phyloP scores from a whole-genome alignment of 192 early-diverging fungal species.

The Linnemannia elongata region DNA sequence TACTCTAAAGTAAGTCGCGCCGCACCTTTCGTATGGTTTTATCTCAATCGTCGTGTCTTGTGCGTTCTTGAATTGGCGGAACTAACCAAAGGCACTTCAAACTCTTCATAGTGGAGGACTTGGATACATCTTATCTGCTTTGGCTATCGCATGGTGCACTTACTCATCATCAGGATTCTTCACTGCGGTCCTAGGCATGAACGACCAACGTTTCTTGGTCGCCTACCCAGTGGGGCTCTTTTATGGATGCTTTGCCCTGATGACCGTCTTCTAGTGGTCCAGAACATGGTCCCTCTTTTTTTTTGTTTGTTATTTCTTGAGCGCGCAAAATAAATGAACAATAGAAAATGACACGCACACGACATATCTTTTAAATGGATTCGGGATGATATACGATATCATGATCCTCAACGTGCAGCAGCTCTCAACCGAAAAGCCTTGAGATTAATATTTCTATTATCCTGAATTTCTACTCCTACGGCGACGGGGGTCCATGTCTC shows the following conservation, averaged over 20 bases:
- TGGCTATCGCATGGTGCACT: constrained; percentile 95
- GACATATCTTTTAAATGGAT: not conserved
- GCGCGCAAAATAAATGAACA: not conserved
- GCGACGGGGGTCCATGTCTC: not conserved
- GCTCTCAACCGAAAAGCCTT: not conserved
- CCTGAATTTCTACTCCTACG: not conserved
- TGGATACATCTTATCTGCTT: constrained; percentile 71
- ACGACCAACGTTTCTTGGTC: constrained; percentile 92
- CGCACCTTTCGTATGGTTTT: not conserved
- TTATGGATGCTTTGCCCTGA: constrained; percentile 93
- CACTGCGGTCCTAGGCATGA: constrained; percentile 91
- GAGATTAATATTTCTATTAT: not conserved
- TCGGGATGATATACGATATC: not conserved
- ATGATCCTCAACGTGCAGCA: not conserved
- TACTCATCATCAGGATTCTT: constrained; percentile 95
- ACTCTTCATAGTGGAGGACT: constrained; percentile 61
- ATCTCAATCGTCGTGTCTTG: no score
- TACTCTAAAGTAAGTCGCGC: constrained; percentile 70
- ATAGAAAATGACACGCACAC: not conserved
- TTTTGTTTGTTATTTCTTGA: not conserved
- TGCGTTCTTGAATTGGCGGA: no score
- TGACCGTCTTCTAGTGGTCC: constrained; percentile 85
- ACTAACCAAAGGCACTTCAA: not conserved
- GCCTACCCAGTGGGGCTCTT: constrained; percentile 95
- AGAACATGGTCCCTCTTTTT: not conserved